A percentile compares a stretch with the other conserved stretches of the same genome.
Evolutionary conservation across 441 rosid species (phyloP).

Genomic region (Adansonia rubrostipa): DNA sequence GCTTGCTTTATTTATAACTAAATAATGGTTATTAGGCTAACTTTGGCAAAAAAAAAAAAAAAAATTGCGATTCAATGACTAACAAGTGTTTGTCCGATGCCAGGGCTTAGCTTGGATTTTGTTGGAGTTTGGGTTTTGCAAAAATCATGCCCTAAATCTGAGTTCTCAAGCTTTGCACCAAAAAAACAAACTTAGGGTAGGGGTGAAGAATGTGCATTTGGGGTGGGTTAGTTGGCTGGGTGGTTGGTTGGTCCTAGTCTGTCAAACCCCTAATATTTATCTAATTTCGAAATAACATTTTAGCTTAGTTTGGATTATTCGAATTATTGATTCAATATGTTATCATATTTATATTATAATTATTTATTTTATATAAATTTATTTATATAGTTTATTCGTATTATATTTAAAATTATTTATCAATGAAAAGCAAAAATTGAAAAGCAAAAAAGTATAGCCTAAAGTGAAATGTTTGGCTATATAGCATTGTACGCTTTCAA

Average conservation of each 20-base stretch:
- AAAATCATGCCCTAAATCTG: neutral
- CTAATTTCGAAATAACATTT: no score
- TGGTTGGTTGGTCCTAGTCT: slow-evolving; percentile 1
- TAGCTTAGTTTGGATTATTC: no score
- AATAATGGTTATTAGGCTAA: neutral
- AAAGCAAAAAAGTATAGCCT: no score
- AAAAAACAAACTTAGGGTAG: neutral
- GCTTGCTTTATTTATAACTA: neutral
- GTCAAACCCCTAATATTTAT: neutral
- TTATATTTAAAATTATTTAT: no score
- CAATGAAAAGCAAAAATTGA: no score
- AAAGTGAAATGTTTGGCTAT: no score
- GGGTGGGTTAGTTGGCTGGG: neutral
- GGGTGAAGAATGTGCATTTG: neutral
- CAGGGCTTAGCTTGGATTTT: neutral
- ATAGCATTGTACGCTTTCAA: no score
- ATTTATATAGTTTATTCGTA: no score
- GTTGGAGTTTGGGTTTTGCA: neutral
- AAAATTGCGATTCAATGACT: neutral
- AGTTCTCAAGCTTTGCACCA: neutral
- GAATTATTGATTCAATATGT: no score
- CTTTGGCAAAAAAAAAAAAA: neutral
- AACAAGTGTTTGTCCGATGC: neutral
- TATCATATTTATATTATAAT: no score
- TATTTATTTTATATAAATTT: no score